phyloP scores from a whole-genome alignment of 176 grass and related monocot species.

The Guadua angustifolia region DNA sequence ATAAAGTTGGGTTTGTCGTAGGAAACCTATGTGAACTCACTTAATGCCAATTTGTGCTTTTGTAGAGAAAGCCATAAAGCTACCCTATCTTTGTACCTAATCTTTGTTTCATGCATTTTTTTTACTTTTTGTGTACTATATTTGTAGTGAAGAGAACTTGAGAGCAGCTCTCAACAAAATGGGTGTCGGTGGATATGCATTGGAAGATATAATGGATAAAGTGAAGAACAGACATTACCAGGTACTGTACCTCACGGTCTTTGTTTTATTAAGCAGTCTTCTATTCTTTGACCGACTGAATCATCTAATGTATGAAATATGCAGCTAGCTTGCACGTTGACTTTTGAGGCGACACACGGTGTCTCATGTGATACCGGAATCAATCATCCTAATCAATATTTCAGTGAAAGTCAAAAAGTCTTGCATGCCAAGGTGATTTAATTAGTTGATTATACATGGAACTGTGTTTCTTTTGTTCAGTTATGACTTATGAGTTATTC shows the following conservation, averaged over 20 bases:
- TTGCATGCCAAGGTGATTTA: conserved; percentile 61
- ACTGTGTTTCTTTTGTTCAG: not conserved
- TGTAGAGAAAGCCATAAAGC: not conserved
- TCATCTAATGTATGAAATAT: conserved; percentile 41
- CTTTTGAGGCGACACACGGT: conserved; percentile 81
- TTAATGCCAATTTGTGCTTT: conserved; percentile 11
- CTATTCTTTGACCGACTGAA: conserved; percentile 8
- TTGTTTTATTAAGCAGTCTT: conserved; percentile 35
- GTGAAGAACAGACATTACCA: conserved; percentile 90
- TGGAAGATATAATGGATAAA: conserved; percentile 91
- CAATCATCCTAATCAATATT: conserved; percentile 99
- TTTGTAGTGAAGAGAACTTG: conserved; percentile 84
- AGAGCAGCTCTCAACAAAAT: conserved; percentile 91
- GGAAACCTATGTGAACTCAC: conserved; percentile 28
- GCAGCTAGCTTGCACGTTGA: conserved; percentile 96
- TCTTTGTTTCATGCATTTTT: not conserved
- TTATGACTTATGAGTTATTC: not conserved
- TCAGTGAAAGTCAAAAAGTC: conserved; percentile 82
- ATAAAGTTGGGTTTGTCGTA: not conserved
- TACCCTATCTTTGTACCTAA: conserved; percentile 19
- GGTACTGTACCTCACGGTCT: conserved; percentile 42
- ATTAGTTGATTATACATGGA: conserved; percentile 13
- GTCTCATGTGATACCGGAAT: conserved; percentile 87
- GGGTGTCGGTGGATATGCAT: conserved; percentile 61
- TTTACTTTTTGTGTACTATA: conserved; percentile 26